phyloP scores from a whole-genome alignment of 495 filamentous ascomycete genomes.

The Staphylotrichum longicolle region DNA sequence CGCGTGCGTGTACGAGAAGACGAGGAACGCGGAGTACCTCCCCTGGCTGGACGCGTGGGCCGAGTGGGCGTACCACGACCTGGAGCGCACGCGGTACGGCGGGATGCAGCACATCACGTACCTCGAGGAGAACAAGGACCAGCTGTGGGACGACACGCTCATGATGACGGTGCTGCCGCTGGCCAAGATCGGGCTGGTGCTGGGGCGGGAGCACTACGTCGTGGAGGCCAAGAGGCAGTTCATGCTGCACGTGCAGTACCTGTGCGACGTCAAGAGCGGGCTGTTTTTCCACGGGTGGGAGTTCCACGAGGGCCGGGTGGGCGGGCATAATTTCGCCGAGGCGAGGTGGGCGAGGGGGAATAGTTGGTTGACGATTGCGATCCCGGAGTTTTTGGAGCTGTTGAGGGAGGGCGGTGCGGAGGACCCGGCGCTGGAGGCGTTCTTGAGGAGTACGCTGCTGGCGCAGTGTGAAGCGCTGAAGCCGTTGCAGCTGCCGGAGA shows the following conservation, averaged over 20 bases:
- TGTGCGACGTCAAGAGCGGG: slow-evolving; percentile 64
- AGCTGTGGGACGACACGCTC: slow-evolving; percentile 75
- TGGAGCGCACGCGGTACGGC: slow-evolving; percentile 64
- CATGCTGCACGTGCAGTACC: slow-evolving; percentile 67
- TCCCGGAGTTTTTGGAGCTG: slow-evolving; percentile 70
- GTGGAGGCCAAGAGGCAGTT: slow-evolving; percentile 72
- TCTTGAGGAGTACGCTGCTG: slow-evolving; percentile 59
- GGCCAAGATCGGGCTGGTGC: slow-evolving; percentile 68
- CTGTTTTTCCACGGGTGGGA: slow-evolving; percentile 76
- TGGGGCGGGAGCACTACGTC: slow-evolving; percentile 64
- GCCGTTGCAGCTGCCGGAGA: slow-evolving; percentile 48
- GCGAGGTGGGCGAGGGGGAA: slow-evolving; percentile 67
- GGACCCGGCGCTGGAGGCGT: slow-evolving; percentile 57
- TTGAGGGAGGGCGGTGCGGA: slow-evolving; percentile 49
- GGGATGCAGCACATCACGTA: slow-evolving; percentile 76
- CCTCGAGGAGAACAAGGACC: slow-evolving; percentile 59
- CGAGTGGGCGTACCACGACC: slow-evolving; percentile 72
- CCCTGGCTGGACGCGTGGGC: slow-evolving; percentile 73
- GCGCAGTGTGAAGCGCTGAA: slow-evolving; percentile 61
- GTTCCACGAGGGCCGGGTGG: slow-evolving; percentile 47
- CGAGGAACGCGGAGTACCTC: slow-evolving; percentile 57
- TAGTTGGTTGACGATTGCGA: slow-evolving; percentile 69
- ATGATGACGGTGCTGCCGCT: slow-evolving; percentile 80
- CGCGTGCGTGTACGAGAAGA: slow-evolving; percentile 68
- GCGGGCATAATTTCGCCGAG: slow-evolving; percentile 66